Conservation (phyloP, 2,329 filamentous ascomycete species). For the Claviceps digitariae region DNA sequence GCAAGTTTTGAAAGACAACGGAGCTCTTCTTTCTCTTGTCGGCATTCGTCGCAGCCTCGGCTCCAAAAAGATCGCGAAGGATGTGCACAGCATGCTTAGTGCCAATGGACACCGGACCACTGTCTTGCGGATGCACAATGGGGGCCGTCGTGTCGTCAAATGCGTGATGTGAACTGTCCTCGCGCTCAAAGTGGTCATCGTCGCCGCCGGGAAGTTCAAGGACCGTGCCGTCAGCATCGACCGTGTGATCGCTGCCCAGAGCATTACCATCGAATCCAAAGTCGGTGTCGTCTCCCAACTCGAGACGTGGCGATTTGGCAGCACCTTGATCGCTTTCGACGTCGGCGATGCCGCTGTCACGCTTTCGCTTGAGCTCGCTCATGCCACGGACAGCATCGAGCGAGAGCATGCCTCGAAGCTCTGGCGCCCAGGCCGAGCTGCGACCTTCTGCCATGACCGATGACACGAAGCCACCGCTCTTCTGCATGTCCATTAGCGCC, state of each 20-base stretch:
- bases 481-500: constrained; percentile 83
- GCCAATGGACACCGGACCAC: constrained; percentile 73
- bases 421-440: constrained; percentile 73
- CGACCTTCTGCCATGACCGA: constrained; percentile 73
- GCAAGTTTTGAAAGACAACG: constrained; percentile 81
- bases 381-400: constrained; percentile 64
- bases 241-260: constrained; percentile 37
- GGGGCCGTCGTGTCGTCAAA: constrained; percentile 72
- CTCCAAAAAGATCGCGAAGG: constrained; percentile 74
- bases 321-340: constrained; percentile 53
- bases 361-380: constrained; percentile 83
- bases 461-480: constrained; percentile 77
- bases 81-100: constrained; percentile 95
- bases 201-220: constrained; percentile 49
- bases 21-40: constrained; percentile 61
- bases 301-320: constrained; percentile 56
- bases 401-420: constrained; percentile 84
- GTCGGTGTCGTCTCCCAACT: constrained; percentile 54
- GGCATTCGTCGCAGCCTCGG: constrained; percentile 53
- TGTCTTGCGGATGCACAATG: constrained; percentile 67
- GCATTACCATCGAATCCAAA: constrained; percentile 28
- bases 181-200: constrained; percentile 30
- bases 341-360: constrained; percentile 75
- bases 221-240: constrained; percentile 47
- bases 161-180: constrained; percentile 37